These are phyloP conservation scores for Ormosia semicastrata DNA, from an alignment of 306 rosid genomes.

Conservation along the genomic window DNA sequence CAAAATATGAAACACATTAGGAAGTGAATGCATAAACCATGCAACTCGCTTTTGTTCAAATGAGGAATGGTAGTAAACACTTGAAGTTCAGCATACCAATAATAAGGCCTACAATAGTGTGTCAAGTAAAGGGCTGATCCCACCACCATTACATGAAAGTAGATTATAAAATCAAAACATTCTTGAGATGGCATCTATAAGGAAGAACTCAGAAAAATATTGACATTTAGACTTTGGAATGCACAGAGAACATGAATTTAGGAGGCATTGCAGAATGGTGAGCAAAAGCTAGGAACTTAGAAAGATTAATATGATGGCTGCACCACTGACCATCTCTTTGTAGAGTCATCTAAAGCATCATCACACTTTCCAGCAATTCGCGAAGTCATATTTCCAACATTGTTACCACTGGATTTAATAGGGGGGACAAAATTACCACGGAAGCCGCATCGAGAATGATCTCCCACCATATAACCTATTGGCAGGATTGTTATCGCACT, in stretches of 20 bases:
- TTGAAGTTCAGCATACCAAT: neutral
- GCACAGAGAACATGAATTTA: neutral
- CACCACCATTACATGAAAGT: neutral
- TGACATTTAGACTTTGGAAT: neutral
- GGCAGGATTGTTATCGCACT: constrained; percentile 34
- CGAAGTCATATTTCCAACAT: constrained; percentile 61
- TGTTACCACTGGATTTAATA: constrained; percentile 65
- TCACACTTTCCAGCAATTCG: constrained; percentile 65
- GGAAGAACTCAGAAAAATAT: neutral
- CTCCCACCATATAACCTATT: constrained; percentile 61
- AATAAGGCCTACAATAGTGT: neutral
- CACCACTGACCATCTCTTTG: constrained; percentile 83
- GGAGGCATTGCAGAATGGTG: constrained; percentile 8
- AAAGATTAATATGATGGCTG: constrained; percentile 5
- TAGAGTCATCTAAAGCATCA: constrained; percentile 77
- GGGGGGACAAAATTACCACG: constrained; percentile 96
- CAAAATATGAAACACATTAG: constrained; percentile 27
- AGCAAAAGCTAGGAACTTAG: constrained; percentile 14
- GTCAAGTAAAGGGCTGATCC: constrained; percentile 5
- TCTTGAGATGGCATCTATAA: neutral
- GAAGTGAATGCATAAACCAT: constrained; percentile 16
- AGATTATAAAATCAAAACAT: neutral
- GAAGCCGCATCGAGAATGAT: constrained; percentile 76
- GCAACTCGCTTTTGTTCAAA: constrained; percentile 1
- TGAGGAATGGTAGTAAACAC: neutral